Conservation (phyloP, 495 filamentous ascomycete species). For the Talaromyces trachyspermus region DNA sequence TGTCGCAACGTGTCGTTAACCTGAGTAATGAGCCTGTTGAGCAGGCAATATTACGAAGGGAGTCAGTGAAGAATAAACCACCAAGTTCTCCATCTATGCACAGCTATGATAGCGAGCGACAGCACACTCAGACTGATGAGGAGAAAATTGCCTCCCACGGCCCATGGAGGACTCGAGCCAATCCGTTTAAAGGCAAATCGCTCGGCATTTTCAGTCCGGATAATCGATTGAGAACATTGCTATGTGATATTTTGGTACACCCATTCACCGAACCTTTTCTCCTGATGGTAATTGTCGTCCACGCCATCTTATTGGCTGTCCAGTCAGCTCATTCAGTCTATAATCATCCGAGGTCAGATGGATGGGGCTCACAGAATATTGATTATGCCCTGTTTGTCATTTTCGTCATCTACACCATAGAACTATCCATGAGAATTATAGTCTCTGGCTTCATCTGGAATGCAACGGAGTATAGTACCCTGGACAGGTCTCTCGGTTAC, state of each 20-base stretch:
- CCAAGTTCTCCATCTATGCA: slow-evolving; percentile 51
- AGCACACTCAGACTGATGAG: slow-evolving; percentile 22
- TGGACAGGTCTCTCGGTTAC: slow-evolving; percentile 62
- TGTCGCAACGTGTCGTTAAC: slow-evolving; percentile 97
- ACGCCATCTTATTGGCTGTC: slow-evolving; percentile 78
- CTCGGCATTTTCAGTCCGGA: slow-evolving; percentile 77
- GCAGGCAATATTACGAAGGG: slow-evolving; percentile 62
- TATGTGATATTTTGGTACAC: slow-evolving; percentile 87
- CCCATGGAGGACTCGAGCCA: slow-evolving; percentile 50
- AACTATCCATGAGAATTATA: slow-evolving; percentile 71
- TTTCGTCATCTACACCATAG: slow-evolving; percentile 86
- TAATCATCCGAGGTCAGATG: slow-evolving; percentile 32
- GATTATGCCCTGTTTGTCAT: slow-evolving; percentile 76
- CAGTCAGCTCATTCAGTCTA: slow-evolving; percentile 67
- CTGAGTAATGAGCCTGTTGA: slow-evolving; percentile 86
- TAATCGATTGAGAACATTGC: slow-evolving; percentile 59
- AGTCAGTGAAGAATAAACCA: slow-evolving; percentile 47
- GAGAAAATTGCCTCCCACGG: slow-evolving; percentile 29
- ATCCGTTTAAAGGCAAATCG: slow-evolving; percentile 83
- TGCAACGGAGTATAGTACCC: slow-evolving; percentile 74
- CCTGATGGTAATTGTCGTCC: slow-evolving; percentile 76
- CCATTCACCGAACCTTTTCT: slow-evolving; percentile 82
- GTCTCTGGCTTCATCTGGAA: slow-evolving; percentile 93
- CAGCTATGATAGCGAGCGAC: slow-evolving; percentile 46
- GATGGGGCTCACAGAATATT: slow-evolving; percentile 62